Evolutionary conservation across 495 filamentous ascomycete genomes (phyloP), one percentile per base, ranked within the genome.

Genomic region (Parathielavia appendiculata): DNA sequence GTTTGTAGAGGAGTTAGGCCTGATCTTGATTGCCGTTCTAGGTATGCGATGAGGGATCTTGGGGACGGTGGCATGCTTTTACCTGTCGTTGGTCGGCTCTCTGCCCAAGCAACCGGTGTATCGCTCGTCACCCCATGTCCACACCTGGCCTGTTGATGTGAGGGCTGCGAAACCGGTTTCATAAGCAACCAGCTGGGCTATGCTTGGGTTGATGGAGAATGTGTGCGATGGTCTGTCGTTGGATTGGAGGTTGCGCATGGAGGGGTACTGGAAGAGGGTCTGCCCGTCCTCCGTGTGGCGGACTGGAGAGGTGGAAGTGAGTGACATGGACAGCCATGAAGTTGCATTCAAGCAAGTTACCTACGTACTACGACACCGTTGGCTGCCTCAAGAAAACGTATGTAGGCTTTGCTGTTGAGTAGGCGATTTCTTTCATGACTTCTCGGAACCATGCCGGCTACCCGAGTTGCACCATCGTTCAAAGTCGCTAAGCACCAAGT

Each of bases 51-150:
- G n/a, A n/a, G n/a, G n/a, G n/a, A n/a, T n/a, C n/a, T n/a, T n/a
- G n/a, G n/a, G n/a, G n/a, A n/a, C n/a, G n/a, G n/a, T n/a, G 45
- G 1, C n/a, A 48, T 39, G 45, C 6, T 57, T 10, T 1, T 45
- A 57, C 56, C 56, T 51, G 34, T 54, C 13, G 17, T 57, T 50
- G 23, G 66, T 64, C 36, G 72, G 57, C 20, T 72, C 68, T n/a
- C 80, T 66, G n/a, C 74, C 79, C 19, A 83, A 71, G 55, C 73
- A 76, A 49, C 69, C 68, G 43, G 70, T 63, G 64, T 81, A 83
- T 35, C 83, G 73, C 38, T 74, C 71, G 57, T 86, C 83, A 16
- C 83, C 83, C 79, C 83, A 86, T 5, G 78, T 85, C 57, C 73
- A 79, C 23, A 87, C 81, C 12, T 70, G 59, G 12, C 78, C 75